A percentile compares a stretch with the other conserved stretches of the same genome.
phyloP scores from a whole-genome alignment of 129 eudicot species.

The Tagetes erecta region DNA sequence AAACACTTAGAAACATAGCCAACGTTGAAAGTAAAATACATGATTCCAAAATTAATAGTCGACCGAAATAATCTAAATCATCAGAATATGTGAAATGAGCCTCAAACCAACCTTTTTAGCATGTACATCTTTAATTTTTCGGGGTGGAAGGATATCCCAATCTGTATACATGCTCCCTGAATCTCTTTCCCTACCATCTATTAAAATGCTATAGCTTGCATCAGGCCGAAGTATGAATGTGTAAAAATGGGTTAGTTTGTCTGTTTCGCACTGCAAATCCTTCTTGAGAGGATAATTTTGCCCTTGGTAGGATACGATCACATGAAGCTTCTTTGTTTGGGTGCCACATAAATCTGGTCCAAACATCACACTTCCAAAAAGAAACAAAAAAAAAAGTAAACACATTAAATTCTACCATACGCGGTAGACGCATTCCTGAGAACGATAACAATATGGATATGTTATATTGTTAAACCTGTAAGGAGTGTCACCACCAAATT shows the following conservation, averaged over 20 bases:
- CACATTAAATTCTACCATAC: neutral
- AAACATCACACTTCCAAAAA: constrained; percentile 77
- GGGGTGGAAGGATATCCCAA: constrained; percentile 98
- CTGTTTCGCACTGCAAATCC: constrained; percentile 91
- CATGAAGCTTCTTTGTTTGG: constrained; percentile 96
- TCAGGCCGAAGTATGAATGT: constrained; percentile 94
- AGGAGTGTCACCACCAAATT: constrained; percentile 95
- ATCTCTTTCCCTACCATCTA: constrained; percentile 95
- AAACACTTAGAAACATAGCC: neutral
- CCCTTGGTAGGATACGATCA: constrained; percentile 86
- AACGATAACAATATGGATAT: neutral
- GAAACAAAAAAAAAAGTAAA: constrained; percentile 18
- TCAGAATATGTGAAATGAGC: neutral
- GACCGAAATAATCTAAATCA: neutral
- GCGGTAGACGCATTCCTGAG: neutral
- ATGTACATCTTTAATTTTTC: constrained; percentile 66
- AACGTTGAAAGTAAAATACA: neutral
- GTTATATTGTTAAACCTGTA: constrained; percentile 58
- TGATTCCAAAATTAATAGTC: constrained; percentile 17
- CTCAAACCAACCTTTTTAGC: constrained; percentile 76
- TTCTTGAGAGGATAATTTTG: constrained; percentile 97
- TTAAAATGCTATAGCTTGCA: constrained; percentile 78
- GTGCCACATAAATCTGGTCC: constrained; percentile 98
- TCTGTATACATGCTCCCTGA: constrained; percentile 98
- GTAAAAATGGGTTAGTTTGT: constrained; percentile 95